Evolutionary conservation across 2,329 filamentous ascomycete genomes (phyloP), one percentile per base, ranked within the genome.

Genomic region (Ophiostoma ulmi): DNA sequence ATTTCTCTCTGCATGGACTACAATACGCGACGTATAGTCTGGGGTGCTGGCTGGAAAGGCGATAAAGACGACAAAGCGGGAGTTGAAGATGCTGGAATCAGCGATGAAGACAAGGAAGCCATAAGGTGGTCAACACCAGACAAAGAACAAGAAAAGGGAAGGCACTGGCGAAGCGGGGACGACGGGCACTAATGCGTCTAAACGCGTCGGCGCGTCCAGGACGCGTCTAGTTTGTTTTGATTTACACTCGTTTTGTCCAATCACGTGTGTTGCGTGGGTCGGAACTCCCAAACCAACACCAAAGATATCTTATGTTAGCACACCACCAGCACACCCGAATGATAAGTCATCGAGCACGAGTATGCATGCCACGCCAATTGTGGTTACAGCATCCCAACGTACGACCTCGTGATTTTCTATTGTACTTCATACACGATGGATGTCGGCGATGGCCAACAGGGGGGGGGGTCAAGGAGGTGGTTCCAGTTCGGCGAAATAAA

Each of bases 211-310:
- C 73, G 73, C 73, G 73, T 72, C 69, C 7, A 13, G 7, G 38
- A 48, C 65, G 65, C 65, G 65, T 64, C 52, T 13, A 22, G 31
- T 48, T 75, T 75, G 72, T 73, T 75, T 74, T 74, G 73, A 71
- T 72, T 67, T 65, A 68, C 14, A 63, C 31, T 26, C 71, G 68
- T 39, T 35, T 35, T 26, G 31, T 17, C 74, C 74, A 75, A 75
- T 75, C 71, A 74, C 10, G 67, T 48, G 67, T 48, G 67, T 13
- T 22, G 20, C 1, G 5, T 4, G 20, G 39, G 31, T 70, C 70
- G 63, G 22, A 71, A 55, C 38, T 41, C 38, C 70, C 71, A 58
- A 72, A 71, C 71, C 41, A 48, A 39, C 10, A 11, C 38, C 38
- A 13, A 39, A 48, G 44, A 48, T 48, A 7, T 48, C 14, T 20